A percentile compares a stretch with the other conserved stretches of the same genome.
These are phyloP conservation scores for Hirsutella minnesotensis DNA, from an alignment of 2,329 filamentous ascomycete genomes.

Conservation along the genomic window DNA sequence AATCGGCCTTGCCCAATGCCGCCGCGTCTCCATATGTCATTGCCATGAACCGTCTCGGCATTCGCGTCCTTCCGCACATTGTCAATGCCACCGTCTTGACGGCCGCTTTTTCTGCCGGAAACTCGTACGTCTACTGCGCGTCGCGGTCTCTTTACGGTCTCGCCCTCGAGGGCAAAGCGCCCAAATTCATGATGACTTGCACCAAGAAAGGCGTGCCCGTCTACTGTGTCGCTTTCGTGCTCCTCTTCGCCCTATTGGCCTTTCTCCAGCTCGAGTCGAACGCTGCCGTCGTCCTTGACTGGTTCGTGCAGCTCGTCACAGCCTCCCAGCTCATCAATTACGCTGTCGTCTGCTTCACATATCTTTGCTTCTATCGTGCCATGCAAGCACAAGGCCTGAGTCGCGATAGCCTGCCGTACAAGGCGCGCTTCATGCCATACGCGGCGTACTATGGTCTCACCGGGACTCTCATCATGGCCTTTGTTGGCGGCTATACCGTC, in stretches of 20 bases:
- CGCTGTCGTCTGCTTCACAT: constrained; percentile 56
- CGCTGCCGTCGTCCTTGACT: constrained; percentile 55
- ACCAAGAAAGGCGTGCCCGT: constrained; percentile 58
- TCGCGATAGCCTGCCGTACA: constrained; percentile 58
- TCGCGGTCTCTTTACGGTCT: constrained; percentile 58
- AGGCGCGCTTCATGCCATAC: constrained; percentile 57
- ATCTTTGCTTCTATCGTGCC: constrained; percentile 60
- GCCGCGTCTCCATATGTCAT: constrained; percentile 57
- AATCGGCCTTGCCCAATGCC: constrained; percentile 47
- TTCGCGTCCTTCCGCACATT: constrained; percentile 53
- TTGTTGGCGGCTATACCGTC: constrained; percentile 65
- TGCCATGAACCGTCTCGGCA: constrained; percentile 55
- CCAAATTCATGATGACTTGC: constrained; percentile 45
- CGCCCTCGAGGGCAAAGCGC: constrained; percentile 57
- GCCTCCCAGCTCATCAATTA: constrained; percentile 68
- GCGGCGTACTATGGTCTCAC: constrained; percentile 54
- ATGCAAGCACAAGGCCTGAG: constrained; percentile 57
- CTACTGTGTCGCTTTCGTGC: constrained; percentile 56
- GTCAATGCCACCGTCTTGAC: constrained; percentile 63
- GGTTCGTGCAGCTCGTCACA: constrained; percentile 60
- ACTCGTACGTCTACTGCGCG: constrained; percentile 53
- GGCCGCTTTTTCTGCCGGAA: constrained; percentile 55
- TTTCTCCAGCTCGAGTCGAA: constrained; percentile 61
- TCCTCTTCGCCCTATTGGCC: constrained; percentile 56
- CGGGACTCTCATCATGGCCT: constrained; percentile 57